A percentile compares a stretch with the other conserved stretches of the same genome.
phyloP scores from a whole-genome alignment of 192 early-diverging fungal genomes.

The Coemansia asiatica region DNA sequence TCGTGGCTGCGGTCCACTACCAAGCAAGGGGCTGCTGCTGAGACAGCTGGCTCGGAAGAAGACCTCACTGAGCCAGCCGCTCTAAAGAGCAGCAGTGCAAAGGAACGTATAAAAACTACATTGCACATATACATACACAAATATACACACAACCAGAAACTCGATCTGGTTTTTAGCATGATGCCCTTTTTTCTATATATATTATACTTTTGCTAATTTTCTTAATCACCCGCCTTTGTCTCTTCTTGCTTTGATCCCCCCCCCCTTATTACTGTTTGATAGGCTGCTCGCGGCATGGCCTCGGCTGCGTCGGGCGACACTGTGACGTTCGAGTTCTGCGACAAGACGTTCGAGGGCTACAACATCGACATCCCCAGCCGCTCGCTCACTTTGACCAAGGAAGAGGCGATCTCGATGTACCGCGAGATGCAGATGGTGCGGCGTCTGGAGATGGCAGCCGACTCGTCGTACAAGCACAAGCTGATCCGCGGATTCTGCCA shows the following conservation, averaged over 20 bases:
- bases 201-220: no score
- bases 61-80: no score
- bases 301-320: constrained; percentile 25
- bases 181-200: no score
- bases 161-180: no score
- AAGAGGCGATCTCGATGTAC: constrained; percentile 81
- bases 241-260: neutral
- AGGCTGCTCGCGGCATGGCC: constrained; percentile 44
- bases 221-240: neutral
- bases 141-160: neutral
- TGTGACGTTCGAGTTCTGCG: constrained; percentile 71
- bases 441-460: constrained; percentile 90
- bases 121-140: neutral
- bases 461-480: constrained; percentile 95
- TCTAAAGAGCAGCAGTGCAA: neutral
- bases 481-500: constrained; percentile 98
- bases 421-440: constrained; percentile 85
- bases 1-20: constrained; percentile 19
- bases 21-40: neutral
- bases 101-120: neutral
- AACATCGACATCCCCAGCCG: constrained; percentile 73
- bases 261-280: neutral
- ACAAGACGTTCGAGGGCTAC: constrained; percentile 77
- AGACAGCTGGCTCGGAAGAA: neutral
- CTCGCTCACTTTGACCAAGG: constrained; percentile 64